These are phyloP conservation scores for Tuber brumale DNA, from an alignment of 495 filamentous ascomycete genomes.

Conservation along the genomic window DNA sequence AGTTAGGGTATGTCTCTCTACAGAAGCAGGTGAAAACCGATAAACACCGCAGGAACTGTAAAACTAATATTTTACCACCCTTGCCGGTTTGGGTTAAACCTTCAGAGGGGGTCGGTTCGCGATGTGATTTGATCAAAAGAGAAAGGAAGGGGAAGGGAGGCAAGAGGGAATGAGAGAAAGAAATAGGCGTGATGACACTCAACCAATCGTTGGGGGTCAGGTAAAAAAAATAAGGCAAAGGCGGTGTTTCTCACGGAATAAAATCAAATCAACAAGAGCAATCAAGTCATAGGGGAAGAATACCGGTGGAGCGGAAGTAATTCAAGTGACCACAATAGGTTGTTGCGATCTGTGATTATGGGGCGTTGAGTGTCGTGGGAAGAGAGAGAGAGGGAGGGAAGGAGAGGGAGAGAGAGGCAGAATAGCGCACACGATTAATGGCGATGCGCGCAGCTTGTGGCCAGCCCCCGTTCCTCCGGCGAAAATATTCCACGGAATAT, in stretches of 20 bases:
- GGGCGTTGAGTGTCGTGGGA: conserved; percentile 22
- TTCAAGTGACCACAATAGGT: conserved; percentile 14
- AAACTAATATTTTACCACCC: neutral
- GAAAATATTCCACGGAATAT: conserved; percentile 18
- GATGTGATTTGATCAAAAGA: neutral
- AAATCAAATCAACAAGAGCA: conserved; percentile 25
- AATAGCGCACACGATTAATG: conserved; percentile 29
- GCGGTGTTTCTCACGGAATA: conserved; percentile 33
- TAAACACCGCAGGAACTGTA: neutral
- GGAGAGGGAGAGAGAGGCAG: conserved; percentile 32
- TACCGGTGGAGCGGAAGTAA: conserved; percentile 35
- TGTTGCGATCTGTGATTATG: conserved; percentile 29
- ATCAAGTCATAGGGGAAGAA: conserved; percentile 20
- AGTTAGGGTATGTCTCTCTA: conserved; percentile 4
- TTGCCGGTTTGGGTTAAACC: neutral
- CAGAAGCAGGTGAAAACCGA: neutral
- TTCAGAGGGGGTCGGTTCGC: neutral
- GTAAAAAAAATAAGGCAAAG: conserved; percentile 35
- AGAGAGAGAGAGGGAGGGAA: conserved; percentile 27
- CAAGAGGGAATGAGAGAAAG: conserved; percentile 20
- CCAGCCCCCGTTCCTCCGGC: conserved; percentile 22
- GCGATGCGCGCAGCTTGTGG: conserved; percentile 35
- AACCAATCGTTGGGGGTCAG: conserved; percentile 34
- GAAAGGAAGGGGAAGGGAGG: conserved; percentile 32
- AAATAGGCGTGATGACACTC: conserved; percentile 37